Percentiles rank a stretch among this genome's conserved stretches.
Conservation (phyloP, 23 red algal genomes). For the Cyanidium caldarium region DNA sequence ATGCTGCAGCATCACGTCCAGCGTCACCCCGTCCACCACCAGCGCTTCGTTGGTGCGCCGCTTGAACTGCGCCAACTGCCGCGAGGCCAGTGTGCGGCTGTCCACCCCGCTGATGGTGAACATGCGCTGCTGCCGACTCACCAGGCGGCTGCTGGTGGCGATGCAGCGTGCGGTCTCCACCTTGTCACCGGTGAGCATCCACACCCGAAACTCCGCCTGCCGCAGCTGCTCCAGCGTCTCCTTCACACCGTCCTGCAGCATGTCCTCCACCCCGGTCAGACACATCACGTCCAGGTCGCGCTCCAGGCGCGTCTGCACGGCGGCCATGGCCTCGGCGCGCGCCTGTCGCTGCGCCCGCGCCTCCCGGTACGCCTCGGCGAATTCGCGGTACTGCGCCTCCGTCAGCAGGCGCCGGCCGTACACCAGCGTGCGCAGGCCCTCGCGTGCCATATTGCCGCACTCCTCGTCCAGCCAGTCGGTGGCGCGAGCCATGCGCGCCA, state of each 20-base stretch:
- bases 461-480: slow-evolving; percentile 99
- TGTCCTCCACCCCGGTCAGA: slow-evolving; percentile 90
- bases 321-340: slow-evolving; percentile 58
- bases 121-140: slow-evolving; percentile 46
- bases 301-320: slow-evolving; percentile 71
- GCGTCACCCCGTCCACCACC: slow-evolving; percentile 62
- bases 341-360: slow-evolving; percentile 35
- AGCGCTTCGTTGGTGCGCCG: slow-evolving; percentile 47
- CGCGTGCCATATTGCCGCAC: slow-evolving; percentile 84
- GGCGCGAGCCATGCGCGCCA: slow-evolving; percentile 45
- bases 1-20: slow-evolving; percentile 46
- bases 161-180: slow-evolving; percentile 91
- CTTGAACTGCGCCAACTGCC: slow-evolving; percentile 38
- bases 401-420: slow-evolving; percentile 48
- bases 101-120: slow-evolving; percentile 62
- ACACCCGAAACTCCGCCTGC: slow-evolving; percentile 78
- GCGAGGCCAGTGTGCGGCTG: slow-evolving; percentile 38
- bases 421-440: slow-evolving; percentile 83
- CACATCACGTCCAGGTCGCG: slow-evolving; percentile 49
- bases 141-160: slow-evolving; percentile 58
- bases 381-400: slow-evolving; percentile 20
- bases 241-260: slow-evolving; percentile 52
- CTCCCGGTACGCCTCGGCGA: slow-evolving; percentile 33
- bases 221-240: slow-evolving; percentile 73
- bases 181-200: slow-evolving; percentile 99